A percentile compares a stretch with the other conserved stretches of the same genome.
These are phyloP conservation scores for Spiraea crenata DNA, from an alignment of 331 rosid species.

Conservation along the genomic window DNA sequence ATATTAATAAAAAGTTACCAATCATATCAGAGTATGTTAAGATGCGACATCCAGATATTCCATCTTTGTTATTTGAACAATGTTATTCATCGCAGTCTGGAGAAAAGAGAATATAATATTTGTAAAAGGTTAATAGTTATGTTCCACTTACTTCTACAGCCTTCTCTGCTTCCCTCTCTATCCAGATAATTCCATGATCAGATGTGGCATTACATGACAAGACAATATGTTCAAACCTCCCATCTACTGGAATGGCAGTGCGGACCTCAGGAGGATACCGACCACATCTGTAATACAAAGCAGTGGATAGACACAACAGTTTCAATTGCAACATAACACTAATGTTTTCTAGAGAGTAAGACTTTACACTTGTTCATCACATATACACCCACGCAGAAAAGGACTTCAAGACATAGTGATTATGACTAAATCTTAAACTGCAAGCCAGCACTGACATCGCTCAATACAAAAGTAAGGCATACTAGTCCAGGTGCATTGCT, in stretches of 20 bases:
- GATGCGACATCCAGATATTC: neutral
- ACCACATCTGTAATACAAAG: constrained; percentile 72
- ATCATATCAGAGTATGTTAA: neutral
- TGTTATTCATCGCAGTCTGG: neutral
- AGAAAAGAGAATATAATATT: neutral
- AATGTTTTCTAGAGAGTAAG: neutral
- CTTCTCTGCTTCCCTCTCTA: constrained; percentile 84
- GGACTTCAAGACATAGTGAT: neutral
- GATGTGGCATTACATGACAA: constrained; percentile 84
- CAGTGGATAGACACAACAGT: constrained; percentile 12
- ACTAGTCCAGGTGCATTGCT: neutral
- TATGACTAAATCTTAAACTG: neutral
- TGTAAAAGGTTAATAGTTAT: neutral
- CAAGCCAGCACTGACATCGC: neutral
- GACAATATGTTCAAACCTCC: constrained; percentile 97
- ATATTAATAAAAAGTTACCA: neutral
- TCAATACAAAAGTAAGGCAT: neutral
- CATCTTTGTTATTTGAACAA: neutral
- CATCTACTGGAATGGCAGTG: constrained; percentile 97
- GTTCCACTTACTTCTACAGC: constrained; percentile 70
- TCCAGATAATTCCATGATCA: constrained; percentile 91
- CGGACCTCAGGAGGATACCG: constrained; percentile 97
- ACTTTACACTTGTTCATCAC: neutral
- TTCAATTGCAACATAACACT: neutral
- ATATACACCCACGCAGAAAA: neutral